Conservation (phyloP, 805 yeast species). For the Metschnikowia baotianmanensis region DNA sequence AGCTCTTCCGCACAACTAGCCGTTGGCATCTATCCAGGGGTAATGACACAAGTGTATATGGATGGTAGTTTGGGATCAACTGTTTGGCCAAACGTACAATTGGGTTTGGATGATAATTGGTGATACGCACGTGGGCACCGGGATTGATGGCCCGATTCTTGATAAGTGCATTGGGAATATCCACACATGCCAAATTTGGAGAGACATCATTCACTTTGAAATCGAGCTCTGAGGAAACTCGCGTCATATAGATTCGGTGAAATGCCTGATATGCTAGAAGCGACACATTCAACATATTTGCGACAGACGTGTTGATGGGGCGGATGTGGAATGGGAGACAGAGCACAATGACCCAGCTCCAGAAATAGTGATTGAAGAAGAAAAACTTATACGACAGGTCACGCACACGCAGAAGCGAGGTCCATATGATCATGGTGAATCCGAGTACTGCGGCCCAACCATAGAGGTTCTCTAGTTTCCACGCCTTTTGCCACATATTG, state of each 20-base stretch:
- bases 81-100: slow-evolving; percentile 31
- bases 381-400: slow-evolving; percentile 61
- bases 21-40: slow-evolving; percentile 50
- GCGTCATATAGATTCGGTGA: slow-evolving; percentile 47
- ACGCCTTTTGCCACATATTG: slow-evolving; percentile 50
- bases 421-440: slow-evolving; percentile 59
- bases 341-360: slow-evolving; percentile 72
- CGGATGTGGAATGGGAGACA: slow-evolving; percentile 74
- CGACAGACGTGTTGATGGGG: slow-evolving; percentile 58
- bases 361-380: slow-evolving; percentile 65
- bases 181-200: slow-evolving; percentile 47
- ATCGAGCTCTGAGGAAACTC: slow-evolving; percentile 22
- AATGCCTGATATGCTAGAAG: slow-evolving; percentile 58
- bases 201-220: slow-evolving; percentile 39
- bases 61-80: slow-evolving; percentile 53
- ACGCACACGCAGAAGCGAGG: slow-evolving; percentile 66
- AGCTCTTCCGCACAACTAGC: slow-evolving; percentile 46
- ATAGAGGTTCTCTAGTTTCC: slow-evolving; percentile 55
- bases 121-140: slow-evolving; percentile 51
- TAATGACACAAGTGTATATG: slow-evolving; percentile 52
- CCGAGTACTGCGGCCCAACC: slow-evolving; percentile 70
- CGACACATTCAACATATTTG: slow-evolving; percentile 50
- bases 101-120: slow-evolving; percentile 34
- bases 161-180: slow-evolving; percentile 46
- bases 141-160: slow-evolving; percentile 40